Base-by-base conservation (phyloP, 2,329 filamentous ascomycete genomes). In the Botrytis porri region DNA sequence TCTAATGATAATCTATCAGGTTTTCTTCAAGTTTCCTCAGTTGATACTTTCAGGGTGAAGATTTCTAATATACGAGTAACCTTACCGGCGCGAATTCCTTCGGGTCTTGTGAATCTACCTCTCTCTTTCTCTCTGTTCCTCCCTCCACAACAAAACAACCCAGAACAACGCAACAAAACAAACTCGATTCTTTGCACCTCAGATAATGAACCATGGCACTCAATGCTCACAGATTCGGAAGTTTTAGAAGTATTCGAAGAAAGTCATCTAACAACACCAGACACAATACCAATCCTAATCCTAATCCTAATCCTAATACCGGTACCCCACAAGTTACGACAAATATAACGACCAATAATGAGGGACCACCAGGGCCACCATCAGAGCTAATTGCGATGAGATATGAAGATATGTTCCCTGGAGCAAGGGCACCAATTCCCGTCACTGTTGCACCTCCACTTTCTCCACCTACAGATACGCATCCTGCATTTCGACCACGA, bases 321-420 rank as follows among this genome's bases (percentile, higher is more conserved):
- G 37, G 20, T 48, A 64, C 70, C 61, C 62, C 71, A 63, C 43
- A 70, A 70, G 45, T 39, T 39, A 69, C 59, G 32, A 65, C 39
- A 14, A 64, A 73, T 18, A 73, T 75, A 41, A 72, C 73, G 29
- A 63, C 67, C 37, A 76, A 77, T 59, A 69, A 78, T 29, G 51
- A 54, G n/a, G 51, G 51, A 29, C 3, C 18, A 29, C 51, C 51
- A 59, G 76, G 74, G 16, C 65, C 89, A 54, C n/a, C 51, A 1
- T 29, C n/a, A 54, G 76, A 73, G 16, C 67, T 90, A 77, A 84
- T 90, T 73, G 85, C 85, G 65, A 78, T 90, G 72, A 86, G 87
- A 73, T 90, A 91, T 82, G 89, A 91, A 79, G 85, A 90, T 80
- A 88, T 87, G 51, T 82, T 85, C 69, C 85, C 87, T 77, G 48